Evolutionary conservation across 169 alveolate species (phyloP), one percentile per base, ranked within the genome.

Genomic region (Perkinsus marinus): DNA sequence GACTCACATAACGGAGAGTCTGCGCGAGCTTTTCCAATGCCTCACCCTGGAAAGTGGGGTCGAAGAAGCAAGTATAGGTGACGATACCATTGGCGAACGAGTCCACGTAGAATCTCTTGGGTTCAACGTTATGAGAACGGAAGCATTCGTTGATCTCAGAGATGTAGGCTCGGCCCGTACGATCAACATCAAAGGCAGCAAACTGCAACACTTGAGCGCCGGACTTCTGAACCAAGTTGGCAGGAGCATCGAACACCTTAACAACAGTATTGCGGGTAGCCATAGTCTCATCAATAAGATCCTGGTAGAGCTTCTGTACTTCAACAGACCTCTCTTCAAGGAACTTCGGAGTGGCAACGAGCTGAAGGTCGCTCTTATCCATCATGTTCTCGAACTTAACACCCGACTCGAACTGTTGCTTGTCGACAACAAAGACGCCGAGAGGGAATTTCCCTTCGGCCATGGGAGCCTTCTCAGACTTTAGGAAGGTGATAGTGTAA

Each of bases 41-140:
- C 36, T 89, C 91, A 9, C 19, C 91, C 34, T 39, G 39, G n/a
- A 43, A 39, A n/a, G 39, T 39, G 16, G 91, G 91, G 10, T 41
- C 46, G 39, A 91, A 91, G 91, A 91, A 91, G 57, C 36, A 89
- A 43, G 91, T 91, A 68, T 91, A 91, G 16, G 93, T 69, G 57
- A 91, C 89, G 22, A 91, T 91, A 5, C 93, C 93, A 39, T 91
- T 91, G 39, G 93, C 93, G 57, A 91, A 91, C 39, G 89, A 68
- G 39, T 91, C 93, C 39, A 68, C 30, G 89, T 91, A 91, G 90
- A 91, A 91, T 43, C 93, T 39, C 37, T 89, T 43, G 38, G 93
- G 93, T 9, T 26, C 36, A 10, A 91, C 43, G 39, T 89, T 39
- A 41, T 69, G 68, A 30, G 43, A 91, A n/a, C 69, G 89, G 69